Evolutionary conservation across 169 alveolate genomes (phyloP), one percentile per base, ranked within the genome.

Genomic region (Plasmodium knowlesi): DNA sequence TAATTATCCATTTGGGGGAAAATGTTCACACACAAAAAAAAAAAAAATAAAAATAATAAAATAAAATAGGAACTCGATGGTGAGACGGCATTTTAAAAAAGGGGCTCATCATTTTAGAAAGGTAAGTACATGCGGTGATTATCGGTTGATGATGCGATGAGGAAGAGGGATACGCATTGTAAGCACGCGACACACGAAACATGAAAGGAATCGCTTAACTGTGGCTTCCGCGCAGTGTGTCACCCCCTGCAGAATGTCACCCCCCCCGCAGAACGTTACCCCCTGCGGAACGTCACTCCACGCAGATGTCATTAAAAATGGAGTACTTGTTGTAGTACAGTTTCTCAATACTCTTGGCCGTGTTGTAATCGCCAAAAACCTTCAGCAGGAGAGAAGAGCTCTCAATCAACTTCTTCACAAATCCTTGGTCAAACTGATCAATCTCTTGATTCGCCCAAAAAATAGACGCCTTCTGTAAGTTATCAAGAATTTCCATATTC

Each of bases 371-470:
- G 53, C 95, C 95, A 53, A 91, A 91, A 9, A 76, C 54, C 41
- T 91, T 91, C 61, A 91, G 54, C 50, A 91, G 72, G 19, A 91
- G 46, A 5, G 95, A 91, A 54, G 95, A 91, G 25, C 95, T 82
- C 74, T 91, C 95, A 34, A 92, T 85, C 25, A 92, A 41, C 39
- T 92, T 85, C 73, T 85, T 80, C 5, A 92, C 97, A 88, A 94
- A 96, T 10, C 74, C 95, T 71, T 95, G 93, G 92, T 95, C 97
- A 57, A 96, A 96, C 41, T 96, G 93, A 50, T 96, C 91, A n/a
- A 96, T 90, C 84, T 96, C 98, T 81, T 96, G 98, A 84, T 96
- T 96, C 14, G 98, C 97, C 98, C 98, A 96, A 92, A 95, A 96
- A 16, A 96, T 96, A 5, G 98, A 95, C 22, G 98, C 98, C 41